phyloP scores from a whole-genome alignment of 495 filamentous ascomycete species.

The Podospora pseudocomata region DNA sequence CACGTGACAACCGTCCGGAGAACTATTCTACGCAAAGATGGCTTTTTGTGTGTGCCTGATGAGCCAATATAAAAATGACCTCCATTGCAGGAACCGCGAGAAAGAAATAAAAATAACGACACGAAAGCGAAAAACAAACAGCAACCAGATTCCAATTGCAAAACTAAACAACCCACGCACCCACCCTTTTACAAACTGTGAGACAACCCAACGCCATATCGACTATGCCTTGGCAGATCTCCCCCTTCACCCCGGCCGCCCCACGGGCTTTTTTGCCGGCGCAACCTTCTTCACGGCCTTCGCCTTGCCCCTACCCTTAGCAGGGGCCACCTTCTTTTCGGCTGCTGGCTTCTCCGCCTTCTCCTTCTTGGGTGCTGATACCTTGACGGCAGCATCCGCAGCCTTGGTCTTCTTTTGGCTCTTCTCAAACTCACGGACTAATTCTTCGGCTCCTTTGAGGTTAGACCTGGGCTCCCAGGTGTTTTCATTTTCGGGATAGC shows the following conservation, averaged over 20 bases:
- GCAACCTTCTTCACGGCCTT: not conserved
- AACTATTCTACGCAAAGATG: not conserved
- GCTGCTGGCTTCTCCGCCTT: slow-evolving; percentile 15
- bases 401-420: slow-evolving; percentile 25
- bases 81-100: not conserved
- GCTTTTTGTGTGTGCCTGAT: not conserved
- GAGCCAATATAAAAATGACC: too few species aligned
- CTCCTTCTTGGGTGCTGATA: not conserved
- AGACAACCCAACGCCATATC: not conserved
- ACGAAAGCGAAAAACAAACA: not conserved
- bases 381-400: slow-evolving; percentile 13
- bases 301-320: not conserved
- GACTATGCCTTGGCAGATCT: not conserved
- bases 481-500: slow-evolving; percentile 30
- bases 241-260: slow-evolving; percentile 9
- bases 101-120: not conserved
- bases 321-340: slow-evolving; percentile 10
- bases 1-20: not conserved
- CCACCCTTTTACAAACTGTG: not conserved
- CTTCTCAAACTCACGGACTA: slow-evolving; percentile 30
- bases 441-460: slow-evolving; percentile 23
- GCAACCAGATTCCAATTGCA: not conserved
- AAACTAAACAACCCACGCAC: not conserved
- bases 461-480: slow-evolving; percentile 45
- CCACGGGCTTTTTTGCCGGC: not conserved